Evolutionary conservation across 2,329 filamentous ascomycete species (phyloP).

Genomic region (Aspergillus fischeri): DNA sequence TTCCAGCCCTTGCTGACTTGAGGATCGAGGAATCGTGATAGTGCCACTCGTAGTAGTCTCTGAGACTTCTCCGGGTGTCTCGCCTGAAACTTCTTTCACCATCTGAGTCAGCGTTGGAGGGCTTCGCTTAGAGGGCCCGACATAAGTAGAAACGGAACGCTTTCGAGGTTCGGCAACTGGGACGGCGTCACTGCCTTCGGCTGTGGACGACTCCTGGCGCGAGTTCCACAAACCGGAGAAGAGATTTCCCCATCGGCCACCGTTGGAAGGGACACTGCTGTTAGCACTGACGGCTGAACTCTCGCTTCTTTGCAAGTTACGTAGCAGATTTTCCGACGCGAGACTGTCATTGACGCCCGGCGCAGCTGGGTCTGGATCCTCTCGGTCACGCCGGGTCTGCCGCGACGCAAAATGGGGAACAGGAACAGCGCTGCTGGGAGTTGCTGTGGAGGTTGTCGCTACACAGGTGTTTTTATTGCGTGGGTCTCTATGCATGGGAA

Average conservation of each 20-base stretch:
- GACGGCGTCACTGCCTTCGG: constrained; percentile 30
- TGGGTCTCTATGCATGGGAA: constrained; percentile 46
- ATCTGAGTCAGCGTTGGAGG: constrained; percentile 31
- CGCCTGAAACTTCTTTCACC: constrained; percentile 28
- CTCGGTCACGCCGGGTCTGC: constrained; percentile 28
- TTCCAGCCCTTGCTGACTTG: constrained; percentile 16
- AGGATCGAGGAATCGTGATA: constrained; percentile 32
- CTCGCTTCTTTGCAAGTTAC: constrained; percentile 51
- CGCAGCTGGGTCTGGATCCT: constrained; percentile 19
- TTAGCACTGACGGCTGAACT: constrained; percentile 45
- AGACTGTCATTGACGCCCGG: constrained; percentile 38
- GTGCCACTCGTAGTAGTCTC: constrained; percentile 27
- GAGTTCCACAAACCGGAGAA: constrained; percentile 55
- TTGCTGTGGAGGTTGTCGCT: constrained; percentile 51
- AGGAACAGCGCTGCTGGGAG: constrained; percentile 47
- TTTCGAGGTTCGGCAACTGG: constrained; percentile 22
- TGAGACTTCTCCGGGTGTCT: constrained; percentile 14
- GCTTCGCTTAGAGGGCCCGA: constrained; percentile 20
- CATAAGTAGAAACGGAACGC: constrained; percentile 26
- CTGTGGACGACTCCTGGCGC: constrained; percentile 44
- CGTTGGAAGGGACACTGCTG: constrained; percentile 44
- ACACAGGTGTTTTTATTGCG: constrained; percentile 45
- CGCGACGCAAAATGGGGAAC: constrained; percentile 52
- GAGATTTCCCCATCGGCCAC: constrained; percentile 53
- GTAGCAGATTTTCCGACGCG: constrained; percentile 53